Conservation (phyloP, 1,284 basidiomycete genomes). For the Ustilago bromivora region DNA sequence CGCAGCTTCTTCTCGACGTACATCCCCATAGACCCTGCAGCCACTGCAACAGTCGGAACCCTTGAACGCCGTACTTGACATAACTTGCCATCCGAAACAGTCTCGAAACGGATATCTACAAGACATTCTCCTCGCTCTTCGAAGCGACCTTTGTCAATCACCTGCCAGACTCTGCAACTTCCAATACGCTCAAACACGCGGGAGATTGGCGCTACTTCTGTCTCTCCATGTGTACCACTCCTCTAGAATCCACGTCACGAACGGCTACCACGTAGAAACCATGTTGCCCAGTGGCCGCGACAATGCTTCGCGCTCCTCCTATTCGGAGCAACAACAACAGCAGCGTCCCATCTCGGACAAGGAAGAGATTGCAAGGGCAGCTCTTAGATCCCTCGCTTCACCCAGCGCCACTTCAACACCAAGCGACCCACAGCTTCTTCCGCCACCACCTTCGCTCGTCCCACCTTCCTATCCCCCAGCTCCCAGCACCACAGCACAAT, state of each 20-base stretch:
- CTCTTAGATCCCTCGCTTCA: conserved; percentile 37
- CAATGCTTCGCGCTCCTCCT: conserved; percentile 7
- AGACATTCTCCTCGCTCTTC: neutral
- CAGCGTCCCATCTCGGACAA: conserved; percentile 32
- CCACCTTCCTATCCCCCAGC: conserved; percentile 6
- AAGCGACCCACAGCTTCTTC: conserved; percentile 11
- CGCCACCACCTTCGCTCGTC: neutral
- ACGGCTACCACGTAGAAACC: conserved; percentile 1
- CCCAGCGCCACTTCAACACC: conserved; percentile 13
- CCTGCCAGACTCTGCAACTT: neutral
- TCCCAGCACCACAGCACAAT: neutral
- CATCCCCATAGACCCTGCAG: too few species aligned
- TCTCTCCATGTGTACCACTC: conserved; percentile 16
- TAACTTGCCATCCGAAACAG: neutral
- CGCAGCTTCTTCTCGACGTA: too few species aligned
- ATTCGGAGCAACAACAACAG: neutral
- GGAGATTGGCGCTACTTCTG: neutral
- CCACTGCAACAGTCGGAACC: neutral
- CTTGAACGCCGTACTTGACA: neutral
- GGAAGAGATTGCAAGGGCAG: conserved; percentile 45
- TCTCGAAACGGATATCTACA: neutral
- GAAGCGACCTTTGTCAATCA: neutral
- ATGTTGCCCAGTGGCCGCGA: conserved; percentile 28
- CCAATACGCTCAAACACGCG: neutral
- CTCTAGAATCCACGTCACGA: neutral